phyloP scores from a whole-genome alignment of 768 basidiomycete genomes.

The Hygrophoropsis aurantiaca region DNA sequence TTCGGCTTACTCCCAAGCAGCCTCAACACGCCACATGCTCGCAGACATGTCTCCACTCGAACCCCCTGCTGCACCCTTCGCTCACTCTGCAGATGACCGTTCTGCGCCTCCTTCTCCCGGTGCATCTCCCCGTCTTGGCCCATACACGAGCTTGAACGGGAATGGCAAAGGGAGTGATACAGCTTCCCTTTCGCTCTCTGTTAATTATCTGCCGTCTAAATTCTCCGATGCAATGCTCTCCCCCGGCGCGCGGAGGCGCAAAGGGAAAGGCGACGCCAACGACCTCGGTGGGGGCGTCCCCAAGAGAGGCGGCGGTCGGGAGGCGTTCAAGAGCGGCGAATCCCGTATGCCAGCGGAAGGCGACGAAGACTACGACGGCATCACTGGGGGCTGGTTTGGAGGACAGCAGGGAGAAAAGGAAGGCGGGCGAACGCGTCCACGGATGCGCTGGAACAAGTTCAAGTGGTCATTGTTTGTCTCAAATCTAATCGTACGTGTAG shows the following conservation, averaged over 20 bases:
- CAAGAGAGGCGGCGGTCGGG: conserved; percentile 69
- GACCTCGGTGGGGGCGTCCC: conserved; percentile 41
- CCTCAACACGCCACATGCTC: conserved; percentile 50
- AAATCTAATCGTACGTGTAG: conserved; percentile 37
- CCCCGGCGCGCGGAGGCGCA: conserved; percentile 37
- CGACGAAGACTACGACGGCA: conserved; percentile 57
- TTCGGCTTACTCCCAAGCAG: conserved; percentile 45
- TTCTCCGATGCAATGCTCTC: conserved; percentile 54
- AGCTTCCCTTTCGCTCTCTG: conserved; percentile 51
- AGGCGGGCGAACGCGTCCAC: conserved; percentile 37
- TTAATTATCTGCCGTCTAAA: conserved; percentile 78
- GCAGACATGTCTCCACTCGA: conserved; percentile 38
- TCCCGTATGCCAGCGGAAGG: conserved; percentile 49
- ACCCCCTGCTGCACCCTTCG: conserved; percentile 42
- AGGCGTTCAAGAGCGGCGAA: conserved; percentile 59
- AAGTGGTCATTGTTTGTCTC: conserved; percentile 77
- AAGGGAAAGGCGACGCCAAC: conserved; percentile 30
- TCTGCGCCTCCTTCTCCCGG: conserved; percentile 16
- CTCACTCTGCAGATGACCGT: conserved; percentile 14
- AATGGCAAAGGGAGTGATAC: conserved; percentile 4
- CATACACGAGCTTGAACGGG: too few species aligned
- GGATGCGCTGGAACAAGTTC: conserved; percentile 77
- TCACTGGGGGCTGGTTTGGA: conserved; percentile 38
- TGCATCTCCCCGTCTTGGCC: conserved; percentile 15
- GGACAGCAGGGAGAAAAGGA: conserved; percentile 38